Base-by-base conservation (phyloP, 257 asterid species). In the Solanum infundibuliforme region DNA sequence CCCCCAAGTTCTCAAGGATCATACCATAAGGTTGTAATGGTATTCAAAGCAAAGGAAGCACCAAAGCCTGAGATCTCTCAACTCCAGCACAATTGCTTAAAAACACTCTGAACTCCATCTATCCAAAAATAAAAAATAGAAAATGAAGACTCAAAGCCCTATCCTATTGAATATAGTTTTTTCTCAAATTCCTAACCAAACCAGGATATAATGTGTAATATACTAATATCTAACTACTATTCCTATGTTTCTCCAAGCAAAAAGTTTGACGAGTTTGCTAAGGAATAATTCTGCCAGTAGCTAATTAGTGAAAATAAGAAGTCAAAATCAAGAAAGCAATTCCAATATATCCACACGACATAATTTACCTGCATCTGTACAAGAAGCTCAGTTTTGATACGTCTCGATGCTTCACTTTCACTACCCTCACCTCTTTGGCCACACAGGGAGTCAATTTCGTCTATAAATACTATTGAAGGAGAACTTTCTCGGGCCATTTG, bases 401-500 rank as follows among this genome's bases (percentile, higher is more conserved):
- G 93, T 83, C 98, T 92, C 8, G 98, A 95, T 87, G 98, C 97
- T 92, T 95, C 97, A 88, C 98, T 95, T 91, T 94, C 98, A 89
- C 93, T 94, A 83, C 97, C 97, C 91, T 95, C 97, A 55, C 98
- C 98, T 86, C 97, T 97, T 85, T 88, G 91, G 73, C 98, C 97
- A 85, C 94, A 91, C 23, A 95, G 92, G 87, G 98, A 95, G 89
- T 95, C 98, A 87, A 95, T 95, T 90, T 95, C 98, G 66, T 95
- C 97, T 60, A 94, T 41, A 87, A 94, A 94, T 88, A 95, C 92
- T 86, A 95, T 94, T 66, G 98, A 90, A 16, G 98, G 98, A 74
- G 96, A 83, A 90, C 98, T 95, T 88, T 95, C 98, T 52, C 97
- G 97, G 68, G 97, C 94, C 98, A 95, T 95, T 89, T 95, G 98